Evolutionary conservation across 164 flowering plant genomes (phyloP), one percentile per base, ranked within the genome.

Genomic region (Berberis vulgaris): DNA sequence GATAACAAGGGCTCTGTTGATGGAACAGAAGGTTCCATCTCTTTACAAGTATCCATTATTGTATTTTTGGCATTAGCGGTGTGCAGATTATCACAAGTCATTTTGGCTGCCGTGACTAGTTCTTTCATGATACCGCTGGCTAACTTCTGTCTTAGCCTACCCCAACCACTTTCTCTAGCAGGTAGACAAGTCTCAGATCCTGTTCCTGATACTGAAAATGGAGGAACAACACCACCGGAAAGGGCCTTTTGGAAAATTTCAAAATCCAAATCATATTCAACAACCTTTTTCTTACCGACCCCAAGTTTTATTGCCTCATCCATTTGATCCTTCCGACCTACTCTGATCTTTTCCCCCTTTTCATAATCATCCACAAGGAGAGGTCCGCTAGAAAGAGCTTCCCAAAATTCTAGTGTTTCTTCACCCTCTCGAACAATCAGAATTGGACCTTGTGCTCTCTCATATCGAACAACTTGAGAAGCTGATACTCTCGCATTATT

Each of bases 221-320:
- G 89, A 1, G 95, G 88, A 58, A 87, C 87, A 53, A 84, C 84
- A 55, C 92, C 97, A 13, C 95, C 90, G 2, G 76, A 67, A 53
- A 86, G 68, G 39, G 94, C 97, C 69, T 82, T 79, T 2, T 71
- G 77, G 57, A 87, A 90, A 57, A 83, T 71, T 61, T 82, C 87
- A 62, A 82, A 90, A 72, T 90, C 97, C 49, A 65, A 41, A 79
- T 90, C 83, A 67, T 87, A 90, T 44, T 71, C 77, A 13, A 66
- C 71, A 52, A 86, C 85, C 61, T 67, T 79, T 74, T 77, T 85
- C 43, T 61, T 69, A 56, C 83, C 82, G 63, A 73, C 63, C 40
- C 65, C 71, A 57, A 58, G 53, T 45, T 45, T 56, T 50, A 57
- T 40, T 55, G 52, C 67, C 45, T 8, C 42, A 13, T 40, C 41